A percentile compares a stretch with the other conserved stretches of the same genome.
Conservation (phyloP, 225 moss, liverwort and hornwort genomes). For the Antitrichia curtipendula region DNA sequence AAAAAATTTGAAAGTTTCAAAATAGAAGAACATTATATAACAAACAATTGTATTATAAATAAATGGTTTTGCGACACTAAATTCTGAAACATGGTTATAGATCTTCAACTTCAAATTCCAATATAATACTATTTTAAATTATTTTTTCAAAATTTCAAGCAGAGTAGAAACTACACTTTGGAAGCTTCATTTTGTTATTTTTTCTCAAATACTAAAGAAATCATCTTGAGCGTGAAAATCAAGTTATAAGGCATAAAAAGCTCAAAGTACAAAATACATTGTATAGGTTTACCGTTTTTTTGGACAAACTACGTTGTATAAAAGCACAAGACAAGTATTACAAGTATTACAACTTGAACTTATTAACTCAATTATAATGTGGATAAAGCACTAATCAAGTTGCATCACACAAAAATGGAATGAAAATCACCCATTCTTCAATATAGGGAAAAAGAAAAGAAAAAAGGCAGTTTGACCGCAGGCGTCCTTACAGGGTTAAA, state of each 20-base stretch:
- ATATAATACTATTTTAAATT: neutral
- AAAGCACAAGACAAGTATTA: neutral
- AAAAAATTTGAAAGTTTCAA: neutral
- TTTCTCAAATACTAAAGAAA: neutral
- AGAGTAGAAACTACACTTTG: neutral
- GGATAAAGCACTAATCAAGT: neutral
- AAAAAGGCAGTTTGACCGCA: neutral
- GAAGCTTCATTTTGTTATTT: neutral
- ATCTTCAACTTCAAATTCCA: neutral
- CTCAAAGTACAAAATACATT: neutral
- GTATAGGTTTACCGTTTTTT: neutral
- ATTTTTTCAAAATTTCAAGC: neutral
- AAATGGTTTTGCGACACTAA: fast-evolving
- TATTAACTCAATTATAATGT: neutral
- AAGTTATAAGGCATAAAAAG: neutral
- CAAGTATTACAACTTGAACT: too few species aligned
- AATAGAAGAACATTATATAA: neutral
- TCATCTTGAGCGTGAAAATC: neutral
- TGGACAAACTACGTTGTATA: neutral
- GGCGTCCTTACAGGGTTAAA: too few species aligned
- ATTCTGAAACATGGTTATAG: too few species aligned
- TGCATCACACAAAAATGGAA: neutral
- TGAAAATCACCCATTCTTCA: neutral
- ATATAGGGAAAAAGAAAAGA: neutral
- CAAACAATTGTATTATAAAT: too few species aligned